Base-by-base conservation (phyloP, 208 protist species). In the Perkinsela sp. region DNA sequence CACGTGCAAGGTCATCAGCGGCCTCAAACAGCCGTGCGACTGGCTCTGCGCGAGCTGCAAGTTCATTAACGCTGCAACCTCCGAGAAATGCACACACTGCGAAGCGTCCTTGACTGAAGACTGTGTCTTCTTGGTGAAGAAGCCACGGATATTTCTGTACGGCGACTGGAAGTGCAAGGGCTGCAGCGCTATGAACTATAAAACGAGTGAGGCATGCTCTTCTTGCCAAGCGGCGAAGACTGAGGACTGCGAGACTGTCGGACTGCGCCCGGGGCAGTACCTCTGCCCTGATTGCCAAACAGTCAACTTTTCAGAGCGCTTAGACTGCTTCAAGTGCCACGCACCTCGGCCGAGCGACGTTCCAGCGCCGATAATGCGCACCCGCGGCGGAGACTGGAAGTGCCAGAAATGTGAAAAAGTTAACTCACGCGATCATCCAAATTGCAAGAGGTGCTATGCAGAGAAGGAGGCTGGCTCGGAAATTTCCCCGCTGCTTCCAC, bases 321-420 rank as follows among this genome's bases (percentile, higher is more conserved):
- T 13, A 13, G 67, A 68, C 16, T 68, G 67, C 67, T 68, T 68
- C 67, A 68, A 31, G 28, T 68, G 67, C 67, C 6, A 28, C 13
- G 67, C 67, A 15, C 16, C 67, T 15, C 22, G 29, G 28, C 67
- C 67, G 67, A 30, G 29, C 67, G 28, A 68, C 28, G 40, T 57
- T 57, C 13, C 22, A 6, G 40, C 13, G 13, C 13, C 22, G 13
- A 22, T 22, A 22, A 57, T n/a, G 40, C 13, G 40, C 40, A n/a
- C 40, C 6, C 40, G 40, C 22, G 40, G 40, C 40, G 40, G 40
- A 57, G 40, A 57, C 22, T 57, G 40, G 40, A 57, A 57, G 22
- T 57, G 40, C 22, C 13, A 22, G 13, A 48, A 48, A 16, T 30
- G 67, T 68, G 67, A 48, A 66, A 48, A 48, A 16, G 22, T 30